Evolutionary conservation across 1,284 basidiomycete species (phyloP).

Genomic region (Malassezia arunalokei): DNA sequence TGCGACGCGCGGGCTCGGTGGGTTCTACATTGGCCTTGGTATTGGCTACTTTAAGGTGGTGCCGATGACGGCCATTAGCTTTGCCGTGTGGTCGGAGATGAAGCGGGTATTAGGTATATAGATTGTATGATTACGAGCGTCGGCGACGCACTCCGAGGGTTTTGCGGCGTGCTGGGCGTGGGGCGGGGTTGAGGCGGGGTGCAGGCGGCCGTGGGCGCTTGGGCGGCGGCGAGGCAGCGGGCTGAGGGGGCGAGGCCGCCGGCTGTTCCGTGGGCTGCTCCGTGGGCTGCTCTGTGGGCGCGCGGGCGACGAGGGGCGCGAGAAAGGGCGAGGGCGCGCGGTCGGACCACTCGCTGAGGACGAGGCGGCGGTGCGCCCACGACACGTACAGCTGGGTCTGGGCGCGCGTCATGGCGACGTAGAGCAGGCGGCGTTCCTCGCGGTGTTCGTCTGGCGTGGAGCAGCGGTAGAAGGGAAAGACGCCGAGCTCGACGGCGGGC

Average conservation of each 20-base stretch:
- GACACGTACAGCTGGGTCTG: conserved; percentile 63
- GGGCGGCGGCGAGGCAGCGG: no score
- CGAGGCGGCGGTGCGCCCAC: conserved; percentile 24
- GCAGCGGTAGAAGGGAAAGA: conserved; percentile 65
- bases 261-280: no score
- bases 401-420: conserved; percentile 80
- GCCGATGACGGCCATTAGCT: conserved; percentile 63
- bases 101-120: conserved; percentile 35
- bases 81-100: conserved; percentile 43
- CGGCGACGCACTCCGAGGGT: not conserved
- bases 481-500: conserved; percentile 56
- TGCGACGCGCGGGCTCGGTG: conserved; percentile 60
- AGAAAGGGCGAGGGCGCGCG: conserved; percentile 25
- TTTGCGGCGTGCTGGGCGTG: not conserved
- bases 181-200: conserved; percentile 5
- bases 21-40: conserved; percentile 83
- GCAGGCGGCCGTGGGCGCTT: not conserved
- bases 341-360: conserved; percentile 21
- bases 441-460: conserved; percentile 56
- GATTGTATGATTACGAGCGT: not conserved
- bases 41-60: conserved; percentile 95
- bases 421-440: conserved; percentile 73
- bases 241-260: no score
- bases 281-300: no score
- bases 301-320: conserved; percentile 4